Base-by-base conservation (phyloP, 768 basidiomycete species). In the Clathrus columnatus region DNA sequence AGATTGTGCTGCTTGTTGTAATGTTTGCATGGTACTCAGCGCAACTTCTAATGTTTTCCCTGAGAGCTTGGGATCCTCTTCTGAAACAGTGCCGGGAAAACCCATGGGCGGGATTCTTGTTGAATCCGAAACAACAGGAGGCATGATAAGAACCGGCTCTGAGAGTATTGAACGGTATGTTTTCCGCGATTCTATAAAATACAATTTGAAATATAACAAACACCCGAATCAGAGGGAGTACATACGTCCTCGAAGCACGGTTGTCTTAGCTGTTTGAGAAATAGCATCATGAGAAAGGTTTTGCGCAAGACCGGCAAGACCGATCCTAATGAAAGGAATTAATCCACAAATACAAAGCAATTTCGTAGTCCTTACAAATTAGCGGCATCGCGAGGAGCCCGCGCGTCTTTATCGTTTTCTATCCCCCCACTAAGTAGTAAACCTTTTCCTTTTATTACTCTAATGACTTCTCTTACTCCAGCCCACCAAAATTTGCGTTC, bases 401-500 rank as follows among this genome's bases (percentile, higher is more conserved):
- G 73, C 28, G 87, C 65, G 65, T 90, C 84, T 16, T 75, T 75
- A 44, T 80, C 75, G 5, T 73, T 68, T n/a, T 75, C 67, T 0
- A 79, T 82, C 0, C 87, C 87, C 1, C 87, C 78, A 57, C 84
- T 85, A 6, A 91, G 72, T 11, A 94, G 65, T 51, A 92, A 65
- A 0, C 82, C 84, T 64, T 83, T 87, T 0, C 90, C 89, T 60
- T 88, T 88, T 2, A 88, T 85, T 1, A 90, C 88, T 1, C 91
- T 76, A 17, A 81, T 75, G 2, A 93, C 72, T 67, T 94, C 91
- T 29, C 84, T 72, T 10, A 87, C 80, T 0, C 80, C 75, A 0
- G 85, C 81, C 91, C 91, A 88, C 90, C 89, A 89, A 60, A 91
- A 88, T 41, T 87, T 71, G 69, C 87, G 87, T 4, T 80, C 78